A percentile compares a stretch with the other conserved stretches of the same genome.
Conservation (phyloP, 2,329 filamentous ascomycete species). For the Ophiostoma piceae region DNA sequence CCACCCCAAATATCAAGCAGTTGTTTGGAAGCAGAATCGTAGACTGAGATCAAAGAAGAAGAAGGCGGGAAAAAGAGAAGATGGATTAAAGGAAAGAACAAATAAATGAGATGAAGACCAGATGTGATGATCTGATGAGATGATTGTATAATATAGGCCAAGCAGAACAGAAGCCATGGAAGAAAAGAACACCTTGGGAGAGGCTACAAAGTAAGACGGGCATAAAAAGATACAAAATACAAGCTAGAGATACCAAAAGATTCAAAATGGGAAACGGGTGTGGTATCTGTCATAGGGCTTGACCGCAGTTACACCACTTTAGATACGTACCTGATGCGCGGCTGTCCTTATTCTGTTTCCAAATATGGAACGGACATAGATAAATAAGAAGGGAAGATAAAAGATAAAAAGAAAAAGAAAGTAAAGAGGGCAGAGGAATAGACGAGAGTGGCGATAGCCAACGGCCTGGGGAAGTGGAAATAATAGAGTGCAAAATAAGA, state of each 20-base stretch:
- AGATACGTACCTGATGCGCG: neutral
- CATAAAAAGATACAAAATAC: neutral
- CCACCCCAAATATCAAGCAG: neutral
- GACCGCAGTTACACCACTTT: neutral
- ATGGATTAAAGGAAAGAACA: neutral
- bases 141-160: neutral
- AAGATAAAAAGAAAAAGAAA: neutral
- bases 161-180: neutral
- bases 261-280: neutral
- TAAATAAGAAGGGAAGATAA: neutral
- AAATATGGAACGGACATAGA: neutral
- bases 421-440: neutral
- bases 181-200: neutral
- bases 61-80: no score
- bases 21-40: no score
- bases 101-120: no score
- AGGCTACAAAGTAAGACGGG: neutral
- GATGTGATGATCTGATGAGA: no score
- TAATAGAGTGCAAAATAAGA: neutral
- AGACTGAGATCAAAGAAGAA: neutral
- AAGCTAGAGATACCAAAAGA: neutral
- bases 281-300: conserved; percentile 1
- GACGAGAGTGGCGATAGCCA: neutral
- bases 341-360: neutral
- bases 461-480: conserved; percentile 11